Base-by-base conservation (phyloP, 352 stramenopile species). In the Globisporangium emineosum region DNA sequence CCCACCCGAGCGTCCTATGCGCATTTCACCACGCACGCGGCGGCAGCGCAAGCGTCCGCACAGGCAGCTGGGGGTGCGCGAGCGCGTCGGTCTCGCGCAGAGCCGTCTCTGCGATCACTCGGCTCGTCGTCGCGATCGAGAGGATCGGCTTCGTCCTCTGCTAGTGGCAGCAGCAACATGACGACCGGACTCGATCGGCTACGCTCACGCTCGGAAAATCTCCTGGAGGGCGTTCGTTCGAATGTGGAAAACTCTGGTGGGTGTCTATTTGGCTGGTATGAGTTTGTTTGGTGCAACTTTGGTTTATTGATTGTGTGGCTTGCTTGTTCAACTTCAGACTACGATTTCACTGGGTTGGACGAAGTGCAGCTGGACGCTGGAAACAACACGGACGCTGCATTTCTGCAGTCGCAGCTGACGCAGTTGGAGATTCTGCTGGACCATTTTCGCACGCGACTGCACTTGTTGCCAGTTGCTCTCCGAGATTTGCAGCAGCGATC, bases 341-440 rank as follows among this genome's bases (percentile, higher is more conserved):
- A 70, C 33, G 60, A 67, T 30, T 73, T 76, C 54, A 50, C 49
- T 6, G 59, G 57, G 0, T 43, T 70, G 27, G 59, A 65, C 1
- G 57, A 67, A 17, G 19, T 47, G n/a, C 32, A 64, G 40, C 33
- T 73, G 13, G 52, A 70, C 19, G 2, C 59, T 12, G 57, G 59
- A 0, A 60, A 29, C 33, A 67, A 71, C 33, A 63, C 49, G 21
- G 71, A 73, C 55, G 55, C 68, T 25, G 71, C 66, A 50, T 73
- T 72, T 33, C 57, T 88, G 42, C 79, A 88, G 57, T 62, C 80
- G n/a, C 78, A 89, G 43, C 64, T 90, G 33, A 72, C 75, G 23
- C 67, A 80, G 51, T 60, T 88, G 6, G 69, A 78, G 23, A 76
- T 72, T 4, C 67, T 89, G 3, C 64, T 87, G 12, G 65, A 76